Conservation (phyloP, 768 basidiomycete genomes). For the Auricularia heimuer region DNA sequence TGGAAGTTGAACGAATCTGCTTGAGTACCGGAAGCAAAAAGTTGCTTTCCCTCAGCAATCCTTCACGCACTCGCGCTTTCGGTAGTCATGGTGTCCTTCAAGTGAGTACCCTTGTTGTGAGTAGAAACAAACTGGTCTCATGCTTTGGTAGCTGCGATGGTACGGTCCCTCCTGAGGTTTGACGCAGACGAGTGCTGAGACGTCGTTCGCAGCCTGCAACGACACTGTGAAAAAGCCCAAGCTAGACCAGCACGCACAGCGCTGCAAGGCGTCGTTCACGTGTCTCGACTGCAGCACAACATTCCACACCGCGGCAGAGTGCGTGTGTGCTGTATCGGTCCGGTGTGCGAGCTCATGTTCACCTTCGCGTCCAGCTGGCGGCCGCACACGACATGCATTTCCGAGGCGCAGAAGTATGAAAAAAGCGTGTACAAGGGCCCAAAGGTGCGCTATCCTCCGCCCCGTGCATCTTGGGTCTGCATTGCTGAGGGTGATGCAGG, state of each 20-base stretch:
- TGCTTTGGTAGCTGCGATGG: background rate
- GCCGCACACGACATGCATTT: slow-evolving; percentile 71
- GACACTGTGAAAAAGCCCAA: slow-evolving; percentile 93
- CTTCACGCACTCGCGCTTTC: background rate
- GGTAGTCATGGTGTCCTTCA: background rate
- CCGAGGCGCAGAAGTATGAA: slow-evolving; percentile 91
- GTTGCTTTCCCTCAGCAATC: too few species aligned
- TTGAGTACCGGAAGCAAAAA: too few species aligned
- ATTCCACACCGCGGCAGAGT: slow-evolving; percentile 66
- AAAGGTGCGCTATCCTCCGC: slow-evolving; percentile 32
- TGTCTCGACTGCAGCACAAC: slow-evolving; percentile 86
- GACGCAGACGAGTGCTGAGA: too few species aligned
- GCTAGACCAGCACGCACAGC: slow-evolving; percentile 61
- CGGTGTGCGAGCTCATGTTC: background rate
- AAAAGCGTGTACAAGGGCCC: slow-evolving; percentile 76
- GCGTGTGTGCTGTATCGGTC: slow-evolving; percentile 35
- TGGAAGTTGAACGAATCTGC: too few species aligned
- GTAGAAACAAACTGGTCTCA: background rate
- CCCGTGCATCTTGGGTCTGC: background rate
- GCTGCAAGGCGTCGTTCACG: slow-evolving; percentile 59
- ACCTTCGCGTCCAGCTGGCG: background rate
- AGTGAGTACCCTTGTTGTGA: background rate
- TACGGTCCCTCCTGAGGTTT: too few species aligned
- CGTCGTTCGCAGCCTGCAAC: slow-evolving; percentile 44
- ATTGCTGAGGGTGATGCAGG: background rate